Conservation (phyloP, 2,329 filamentous ascomycete species). For the Onygenales sp. region DNA sequence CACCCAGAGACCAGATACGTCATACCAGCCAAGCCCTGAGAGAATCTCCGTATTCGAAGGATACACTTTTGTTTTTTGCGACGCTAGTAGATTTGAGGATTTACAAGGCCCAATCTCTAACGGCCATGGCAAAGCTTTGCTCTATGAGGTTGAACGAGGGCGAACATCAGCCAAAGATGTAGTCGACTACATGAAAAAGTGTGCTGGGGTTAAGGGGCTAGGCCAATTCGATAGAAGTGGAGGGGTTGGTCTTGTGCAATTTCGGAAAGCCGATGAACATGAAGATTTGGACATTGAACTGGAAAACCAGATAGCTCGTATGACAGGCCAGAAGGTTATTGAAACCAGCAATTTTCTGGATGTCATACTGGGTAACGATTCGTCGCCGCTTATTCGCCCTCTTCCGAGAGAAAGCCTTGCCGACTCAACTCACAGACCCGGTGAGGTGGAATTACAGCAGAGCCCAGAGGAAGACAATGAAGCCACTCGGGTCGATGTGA, state of each 20-base stretch:
- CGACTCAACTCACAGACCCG: constrained; percentile 4
- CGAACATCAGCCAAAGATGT: constrained; percentile 66
- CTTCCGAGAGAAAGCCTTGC: constrained; percentile 32
- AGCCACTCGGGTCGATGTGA: background rate
- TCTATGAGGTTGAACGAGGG: constrained; percentile 51
- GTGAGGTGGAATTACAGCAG: background rate
- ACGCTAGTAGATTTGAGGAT: constrained; percentile 63
- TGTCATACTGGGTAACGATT: constrained; percentile 73
- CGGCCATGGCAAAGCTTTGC: constrained; percentile 72
- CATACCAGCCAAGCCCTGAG: constrained; percentile 59
- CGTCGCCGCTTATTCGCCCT: constrained; percentile 58
- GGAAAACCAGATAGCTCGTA: constrained; percentile 57
- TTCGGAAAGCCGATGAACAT: constrained; percentile 49
- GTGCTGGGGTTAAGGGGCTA: constrained; percentile 64
- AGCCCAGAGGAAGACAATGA: constrained; percentile 1
- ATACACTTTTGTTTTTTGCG: constrained; percentile 82
- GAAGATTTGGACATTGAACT: constrained; percentile 62
- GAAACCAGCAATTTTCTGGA: constrained; percentile 89
- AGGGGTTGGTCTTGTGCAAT: constrained; percentile 65
- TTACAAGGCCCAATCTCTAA: constrained; percentile 65
- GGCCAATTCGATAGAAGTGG: constrained; percentile 58
- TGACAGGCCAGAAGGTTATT: constrained; percentile 71
- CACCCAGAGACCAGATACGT: constrained; percentile 54
- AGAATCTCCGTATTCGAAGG: constrained; percentile 70
- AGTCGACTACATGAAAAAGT: constrained; percentile 62